Base-by-base conservation (phyloP, 345 rosid species). In the Triadica sebifera region DNA sequence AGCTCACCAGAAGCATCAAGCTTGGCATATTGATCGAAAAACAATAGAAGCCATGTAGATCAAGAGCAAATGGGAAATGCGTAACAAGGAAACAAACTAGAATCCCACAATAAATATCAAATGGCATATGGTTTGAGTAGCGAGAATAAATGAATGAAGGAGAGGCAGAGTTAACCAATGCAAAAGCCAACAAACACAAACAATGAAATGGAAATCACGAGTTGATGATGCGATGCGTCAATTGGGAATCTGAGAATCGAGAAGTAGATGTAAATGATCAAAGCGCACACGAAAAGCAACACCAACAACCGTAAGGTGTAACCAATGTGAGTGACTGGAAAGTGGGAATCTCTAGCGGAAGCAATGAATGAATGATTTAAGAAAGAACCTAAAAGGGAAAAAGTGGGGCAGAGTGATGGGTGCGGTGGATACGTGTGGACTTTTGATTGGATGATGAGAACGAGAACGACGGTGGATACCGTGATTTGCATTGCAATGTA, bases 261-360 rank as follows among this genome's bases (percentile, higher is more conserved):
- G 41, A 57, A 57, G 53, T 9, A 34, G 38, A 69, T 37, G 71
- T n/a, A 29, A 58, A 60, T 3, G 20, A 67, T 19, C 22, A 57
- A 25, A 57, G n/a, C 78, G 50, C 46, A 20, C 59, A 37, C 50
- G 12, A 41, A 39, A 22, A n/a, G 22, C 51, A 50, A 62, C 50
- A 76, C 39, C 50, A 60, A 67, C 60, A 76, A 61, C 74, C 74
- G 79, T 61, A 19, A 39, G 79, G 63, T 70, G 56, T 53, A 70
- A 76, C 50, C 70, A 76, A 75, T 57, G 67, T 49, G 67, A 69
- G 17, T 12, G 55, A 50, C 34, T 29, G 34, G 11, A 3, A 16
- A 3, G 16, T 39, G 52, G 57, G 47, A 29, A 29, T 29, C 34
- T 29, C 34, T 29, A 29, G 13, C 45, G 45, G 43, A 52, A 37